phyloP scores from a whole-genome alignment of 2,329 filamentous ascomycete species.

The Xylaria polymorpha region DNA sequence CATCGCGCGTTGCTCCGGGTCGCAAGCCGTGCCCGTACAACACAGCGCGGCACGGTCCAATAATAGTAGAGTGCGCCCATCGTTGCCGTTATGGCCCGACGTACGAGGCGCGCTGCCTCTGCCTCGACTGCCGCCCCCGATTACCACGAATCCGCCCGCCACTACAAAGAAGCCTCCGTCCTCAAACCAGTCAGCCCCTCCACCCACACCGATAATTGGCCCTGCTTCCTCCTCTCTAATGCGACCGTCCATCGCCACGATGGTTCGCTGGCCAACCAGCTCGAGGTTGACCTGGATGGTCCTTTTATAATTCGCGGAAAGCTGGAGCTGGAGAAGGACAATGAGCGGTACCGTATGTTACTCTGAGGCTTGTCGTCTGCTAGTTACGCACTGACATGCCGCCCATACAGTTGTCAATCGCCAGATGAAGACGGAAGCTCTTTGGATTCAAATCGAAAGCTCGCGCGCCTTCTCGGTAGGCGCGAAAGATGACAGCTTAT shows the following conservation, averaged over 20 bases:
- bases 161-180: conserved; percentile 51
- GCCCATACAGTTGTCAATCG: conserved; percentile 51
- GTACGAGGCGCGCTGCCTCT: conserved; percentile 55
- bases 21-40: not conserved
- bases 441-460: conserved; percentile 66
- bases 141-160: conserved; percentile 51
- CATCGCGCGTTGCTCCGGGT: conserved; percentile 2
- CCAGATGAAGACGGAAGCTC: conserved; percentile 44
- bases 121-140: conserved; percentile 59
- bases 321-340: conserved; percentile 62
- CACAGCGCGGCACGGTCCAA: not conserved
- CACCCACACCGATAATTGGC: conserved; percentile 63
- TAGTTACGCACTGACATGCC: conserved; percentile 10
- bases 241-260: conserved; percentile 68
- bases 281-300: conserved; percentile 68
- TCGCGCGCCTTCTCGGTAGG: conserved; percentile 65
- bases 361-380: conserved; percentile 1
- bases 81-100: conserved; percentile 52
- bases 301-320: conserved; percentile 71
- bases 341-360: conserved; percentile 54
- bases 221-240: conserved; percentile 70
- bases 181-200: conserved; percentile 53
- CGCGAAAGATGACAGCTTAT: conserved; percentile 59
- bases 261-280: conserved; percentile 68
- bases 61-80: not conserved